These are phyloP conservation scores for Ophiostoma pallidulum DNA, from an alignment of 2,329 filamentous ascomycete genomes.

Conservation along the genomic window DNA sequence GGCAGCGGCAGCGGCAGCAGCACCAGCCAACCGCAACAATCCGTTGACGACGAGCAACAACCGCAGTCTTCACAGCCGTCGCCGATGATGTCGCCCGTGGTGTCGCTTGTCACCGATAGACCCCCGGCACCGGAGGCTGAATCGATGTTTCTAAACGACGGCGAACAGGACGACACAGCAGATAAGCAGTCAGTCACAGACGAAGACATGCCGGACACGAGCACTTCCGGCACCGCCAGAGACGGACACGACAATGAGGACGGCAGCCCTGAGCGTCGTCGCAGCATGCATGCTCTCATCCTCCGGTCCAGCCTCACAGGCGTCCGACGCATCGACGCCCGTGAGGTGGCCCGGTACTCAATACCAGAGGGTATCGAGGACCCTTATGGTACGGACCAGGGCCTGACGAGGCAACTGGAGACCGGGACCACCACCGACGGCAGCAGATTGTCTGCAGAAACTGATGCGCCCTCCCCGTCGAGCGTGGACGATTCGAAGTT, in stretches of 20 bases:
- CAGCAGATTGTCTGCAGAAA: background rate
- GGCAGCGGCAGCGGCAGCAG: slow-evolving; percentile 9
- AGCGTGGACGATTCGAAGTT: slow-evolving; percentile 27
- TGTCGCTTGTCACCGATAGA: slow-evolving; percentile 22
- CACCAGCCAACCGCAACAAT: background rate
- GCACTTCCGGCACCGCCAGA: background rate
- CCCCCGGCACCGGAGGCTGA: slow-evolving; percentile 10
- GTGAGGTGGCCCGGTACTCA: slow-evolving; percentile 15
- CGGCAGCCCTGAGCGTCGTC: background rate
- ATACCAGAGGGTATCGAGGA: slow-evolving; percentile 17
- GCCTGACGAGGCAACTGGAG: slow-evolving; percentile 11
- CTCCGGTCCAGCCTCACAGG: background rate
- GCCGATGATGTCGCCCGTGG: slow-evolving; percentile 35
- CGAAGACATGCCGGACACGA: slow-evolving; percentile 14
- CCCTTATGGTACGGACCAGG: slow-evolving; percentile 8
- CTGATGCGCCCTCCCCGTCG: background rate
- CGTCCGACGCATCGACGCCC: background rate
- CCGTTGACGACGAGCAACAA: background rate
- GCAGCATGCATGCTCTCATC: background rate
- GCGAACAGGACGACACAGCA: slow-evolving; percentile 16
- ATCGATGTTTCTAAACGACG: slow-evolving; percentile 11
- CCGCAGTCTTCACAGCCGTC: slow-evolving; percentile 26
- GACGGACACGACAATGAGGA: background rate
- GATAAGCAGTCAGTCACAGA: slow-evolving; percentile 22
- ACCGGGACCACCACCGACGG: slow-evolving; percentile 9